Base-by-base conservation (phyloP, 176 grass and related monocot species). In the Triticum monococcum region DNA sequence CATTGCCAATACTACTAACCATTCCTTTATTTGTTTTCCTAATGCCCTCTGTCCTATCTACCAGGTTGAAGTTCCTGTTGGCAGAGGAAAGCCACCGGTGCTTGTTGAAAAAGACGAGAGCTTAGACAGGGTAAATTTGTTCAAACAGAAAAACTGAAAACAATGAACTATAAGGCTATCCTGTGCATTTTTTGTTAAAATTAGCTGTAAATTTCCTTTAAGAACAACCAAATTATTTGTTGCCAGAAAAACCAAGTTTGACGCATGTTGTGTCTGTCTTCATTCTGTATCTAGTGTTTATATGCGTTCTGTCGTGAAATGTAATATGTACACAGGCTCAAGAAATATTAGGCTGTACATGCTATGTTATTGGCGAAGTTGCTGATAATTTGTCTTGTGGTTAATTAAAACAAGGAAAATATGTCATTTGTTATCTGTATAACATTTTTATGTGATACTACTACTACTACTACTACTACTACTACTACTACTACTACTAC, bases 31-130 rank as follows among this genome's bases (percentile, higher is more conserved):
- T 76, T 38, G 20, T 35, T 37, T 85, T 88, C 63, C 50, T 85
- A 77, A 89, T 89, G 28, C 4, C 79, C 25, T 32, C 0, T 89
- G 45, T 69, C 59, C 41, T 82, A 20, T 45, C 74, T 63, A 54
- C 33, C 84, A 98, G 96, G 86, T 98, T 89, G 90, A 98, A 87
- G 96, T 98, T 94, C 86, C 90, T 72, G 91, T 78, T 68, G 93
- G 96, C 31, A 98, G 96, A 91, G 96, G 96, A 84, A 95, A 74
- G 72, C 93, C 90, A 43, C 81, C 89, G 0, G 64, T 86, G 7
- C 68, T 89, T 32, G 77, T 98, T 84, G 91, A 96, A 24, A 98
- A 91, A 86, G 96, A 98, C 70, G 96, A 98, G 83, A 89, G 96
- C 74, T 88, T 96, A 10, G 93, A 89, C 35, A 98, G 92, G 89